Evolutionary conservation across 192 early-diverging fungal genomes (phyloP).

Genomic region (Coemansia sp.): DNA sequence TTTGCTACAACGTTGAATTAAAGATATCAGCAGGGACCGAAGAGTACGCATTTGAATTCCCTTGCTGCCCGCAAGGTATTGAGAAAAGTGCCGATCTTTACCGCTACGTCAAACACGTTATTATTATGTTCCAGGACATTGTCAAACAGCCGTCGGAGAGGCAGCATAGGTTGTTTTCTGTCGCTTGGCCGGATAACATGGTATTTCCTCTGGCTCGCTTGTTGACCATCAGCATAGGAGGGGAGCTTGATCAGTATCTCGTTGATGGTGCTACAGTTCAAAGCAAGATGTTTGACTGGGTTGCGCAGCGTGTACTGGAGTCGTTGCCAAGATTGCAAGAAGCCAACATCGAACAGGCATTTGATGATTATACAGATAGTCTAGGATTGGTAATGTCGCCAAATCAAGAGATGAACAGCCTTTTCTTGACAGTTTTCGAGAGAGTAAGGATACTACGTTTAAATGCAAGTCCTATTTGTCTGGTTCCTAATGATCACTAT

Average conservation of each 20-base stretch:
- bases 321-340: not conserved
- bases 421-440: no score
- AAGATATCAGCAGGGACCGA: not conserved
- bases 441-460: not conserved
- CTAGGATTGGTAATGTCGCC: no score
- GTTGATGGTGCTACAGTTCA: not conserved
- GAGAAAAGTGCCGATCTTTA: not conserved
- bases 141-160: not conserved
- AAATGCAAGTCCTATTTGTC: not conserved
- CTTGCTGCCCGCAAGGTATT: not conserved
- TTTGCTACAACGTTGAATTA: not conserved
- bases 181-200: not conserved
- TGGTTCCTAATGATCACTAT: not conserved
- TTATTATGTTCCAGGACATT: not conserved
- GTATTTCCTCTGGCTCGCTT: not conserved
- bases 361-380: no score
- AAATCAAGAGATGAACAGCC: no score
- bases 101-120: not conserved
- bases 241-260: not conserved
- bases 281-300: not conserved
- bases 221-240: not conserved
- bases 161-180: not conserved
- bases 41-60: not conserved
- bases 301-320: not conserved
- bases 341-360: no score